Percentiles rank a stretch among this genome's conserved stretches.
These are phyloP conservation scores for Alternaria sp. DNA, from an alignment of 2,329 filamentous ascomycete genomes.

Conservation along the genomic window DNA sequence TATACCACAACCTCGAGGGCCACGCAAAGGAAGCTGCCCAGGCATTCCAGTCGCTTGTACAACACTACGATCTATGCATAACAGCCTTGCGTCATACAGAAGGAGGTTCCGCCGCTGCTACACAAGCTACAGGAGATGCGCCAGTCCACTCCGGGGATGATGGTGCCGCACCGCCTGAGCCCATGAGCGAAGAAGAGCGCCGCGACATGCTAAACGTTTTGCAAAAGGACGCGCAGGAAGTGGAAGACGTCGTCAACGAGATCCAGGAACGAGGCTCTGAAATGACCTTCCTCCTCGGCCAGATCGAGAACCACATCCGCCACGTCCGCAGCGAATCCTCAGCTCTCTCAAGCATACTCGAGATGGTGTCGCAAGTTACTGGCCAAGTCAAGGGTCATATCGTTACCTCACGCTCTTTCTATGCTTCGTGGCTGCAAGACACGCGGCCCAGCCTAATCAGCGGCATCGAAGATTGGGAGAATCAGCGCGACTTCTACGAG, in stretches of 20 bases:
- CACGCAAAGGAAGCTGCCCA: constrained; percentile 85
- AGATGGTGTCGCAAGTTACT: constrained; percentile 72
- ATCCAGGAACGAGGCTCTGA: constrained; percentile 77
- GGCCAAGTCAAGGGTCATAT: constrained; percentile 71
- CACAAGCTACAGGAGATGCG: constrained; percentile 51
- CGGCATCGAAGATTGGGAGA: constrained; percentile 74
- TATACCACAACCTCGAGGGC: constrained; percentile 67
- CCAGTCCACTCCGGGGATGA: constrained; percentile 37
- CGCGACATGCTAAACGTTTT: constrained; percentile 85
- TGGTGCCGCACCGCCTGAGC: constrained; percentile 64
- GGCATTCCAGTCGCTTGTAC: constrained; percentile 79
- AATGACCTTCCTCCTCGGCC: constrained; percentile 76
- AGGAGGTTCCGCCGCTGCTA: constrained; percentile 59
- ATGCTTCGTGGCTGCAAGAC: constrained; percentile 70
- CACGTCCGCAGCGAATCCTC: constrained; percentile 64
- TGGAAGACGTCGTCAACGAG: constrained; percentile 69
- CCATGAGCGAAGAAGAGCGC: constrained; percentile 78
- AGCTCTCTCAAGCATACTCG: constrained; percentile 69
- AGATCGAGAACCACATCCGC: constrained; percentile 70
- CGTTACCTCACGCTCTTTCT: constrained; percentile 70
- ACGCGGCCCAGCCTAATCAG: constrained; percentile 76
- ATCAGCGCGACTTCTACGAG: constrained; percentile 83
- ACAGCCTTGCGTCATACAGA: constrained; percentile 91
- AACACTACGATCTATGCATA: constrained; percentile 92
- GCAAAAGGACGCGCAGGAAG: constrained; percentile 70